Percentiles rank a stretch among this genome's conserved stretches.
These are phyloP conservation scores for Porcisia hertigi DNA, from an alignment of 208 protist genomes.

Conservation along the genomic window DNA sequence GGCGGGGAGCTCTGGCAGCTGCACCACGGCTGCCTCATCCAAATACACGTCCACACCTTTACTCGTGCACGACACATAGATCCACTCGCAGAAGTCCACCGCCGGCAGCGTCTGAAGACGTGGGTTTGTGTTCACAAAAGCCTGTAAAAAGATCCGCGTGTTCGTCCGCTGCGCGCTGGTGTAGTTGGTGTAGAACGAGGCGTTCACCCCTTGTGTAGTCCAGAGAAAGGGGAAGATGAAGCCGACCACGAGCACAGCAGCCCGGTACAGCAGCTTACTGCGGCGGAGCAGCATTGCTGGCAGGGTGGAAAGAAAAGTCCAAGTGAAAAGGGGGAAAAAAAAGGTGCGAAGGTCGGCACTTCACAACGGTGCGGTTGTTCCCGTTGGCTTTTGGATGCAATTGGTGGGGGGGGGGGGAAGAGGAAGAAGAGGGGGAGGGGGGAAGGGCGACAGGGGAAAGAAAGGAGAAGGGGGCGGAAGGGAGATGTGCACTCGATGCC, in stretches of 20 bases:
- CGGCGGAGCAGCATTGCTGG: not conserved
- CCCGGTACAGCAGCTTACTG: not conserved
- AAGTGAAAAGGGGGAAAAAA: not conserved
- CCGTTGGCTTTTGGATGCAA: not conserved
- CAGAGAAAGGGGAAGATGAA: not conserved
- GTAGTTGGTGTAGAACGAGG: slow-evolving; percentile 1
- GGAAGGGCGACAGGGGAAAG: not conserved
- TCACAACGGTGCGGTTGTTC: not conserved
- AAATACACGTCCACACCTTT: slow-evolving; percentile 11
- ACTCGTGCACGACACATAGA: not conserved
- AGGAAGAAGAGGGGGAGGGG: not conserved
- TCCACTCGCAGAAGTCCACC: slow-evolving; percentile 24
- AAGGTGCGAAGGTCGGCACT: not conserved
- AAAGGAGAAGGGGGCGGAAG: not conserved
- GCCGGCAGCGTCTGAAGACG: not conserved
- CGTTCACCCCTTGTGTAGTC: not conserved
- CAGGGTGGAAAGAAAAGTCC: not conserved
- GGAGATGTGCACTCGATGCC: too few species aligned
- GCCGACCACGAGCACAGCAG: not conserved
- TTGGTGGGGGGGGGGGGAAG: not conserved
- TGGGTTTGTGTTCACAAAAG: slow-evolving; percentile 1
- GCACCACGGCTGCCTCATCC: not conserved
- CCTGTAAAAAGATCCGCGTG: slow-evolving; percentile 13
- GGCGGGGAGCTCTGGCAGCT: slow-evolving; percentile 16
- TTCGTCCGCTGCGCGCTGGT: slow-evolving; percentile 3